Conservation (phyloP, 2,329 filamentous ascomycete species). For the Diaporthe vexans region DNA sequence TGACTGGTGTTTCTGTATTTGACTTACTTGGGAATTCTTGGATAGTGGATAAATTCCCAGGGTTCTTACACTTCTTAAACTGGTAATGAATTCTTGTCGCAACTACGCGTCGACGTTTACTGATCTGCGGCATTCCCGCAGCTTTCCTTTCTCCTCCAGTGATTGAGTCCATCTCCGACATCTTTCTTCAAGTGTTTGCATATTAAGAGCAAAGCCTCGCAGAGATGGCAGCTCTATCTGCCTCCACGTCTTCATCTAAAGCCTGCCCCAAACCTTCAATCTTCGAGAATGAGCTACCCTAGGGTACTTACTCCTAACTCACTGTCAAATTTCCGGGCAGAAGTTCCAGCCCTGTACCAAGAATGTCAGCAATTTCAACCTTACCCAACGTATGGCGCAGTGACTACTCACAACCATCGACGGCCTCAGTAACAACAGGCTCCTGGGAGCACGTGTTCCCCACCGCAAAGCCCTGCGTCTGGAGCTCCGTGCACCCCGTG, state of each 20-base stretch:
- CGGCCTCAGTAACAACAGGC: constrained; percentile 43
- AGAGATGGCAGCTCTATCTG: background rate
- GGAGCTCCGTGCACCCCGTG: constrained; percentile 43
- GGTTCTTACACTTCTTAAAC: background rate
- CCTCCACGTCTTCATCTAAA: background rate
- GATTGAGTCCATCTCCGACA: background rate
- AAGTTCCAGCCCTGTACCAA: background rate
- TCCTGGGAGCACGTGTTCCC: constrained; percentile 44
- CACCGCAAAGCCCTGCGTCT: constrained; percentile 44
- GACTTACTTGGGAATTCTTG: background rate
- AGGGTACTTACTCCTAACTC: background rate
- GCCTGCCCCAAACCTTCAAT: background rate
- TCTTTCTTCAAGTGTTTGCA: background rate
- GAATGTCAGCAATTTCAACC: background rate
- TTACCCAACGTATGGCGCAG: background rate
- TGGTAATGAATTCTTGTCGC: background rate
- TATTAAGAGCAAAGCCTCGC: no score
- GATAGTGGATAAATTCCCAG: background rate
- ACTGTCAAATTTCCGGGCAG: constrained; percentile 30
- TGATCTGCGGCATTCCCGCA: no score
- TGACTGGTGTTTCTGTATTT: background rate
- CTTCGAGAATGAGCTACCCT: accelerated
- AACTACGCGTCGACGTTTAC: background rate
- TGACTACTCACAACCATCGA: constrained; percentile 45
- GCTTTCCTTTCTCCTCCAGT: no score